A percentile compares a stretch with the other conserved stretches of the same genome.
These are phyloP conservation scores for Neurospora sp. DNA, from an alignment of 495 filamentous ascomycete genomes.

Conservation along the genomic window DNA sequence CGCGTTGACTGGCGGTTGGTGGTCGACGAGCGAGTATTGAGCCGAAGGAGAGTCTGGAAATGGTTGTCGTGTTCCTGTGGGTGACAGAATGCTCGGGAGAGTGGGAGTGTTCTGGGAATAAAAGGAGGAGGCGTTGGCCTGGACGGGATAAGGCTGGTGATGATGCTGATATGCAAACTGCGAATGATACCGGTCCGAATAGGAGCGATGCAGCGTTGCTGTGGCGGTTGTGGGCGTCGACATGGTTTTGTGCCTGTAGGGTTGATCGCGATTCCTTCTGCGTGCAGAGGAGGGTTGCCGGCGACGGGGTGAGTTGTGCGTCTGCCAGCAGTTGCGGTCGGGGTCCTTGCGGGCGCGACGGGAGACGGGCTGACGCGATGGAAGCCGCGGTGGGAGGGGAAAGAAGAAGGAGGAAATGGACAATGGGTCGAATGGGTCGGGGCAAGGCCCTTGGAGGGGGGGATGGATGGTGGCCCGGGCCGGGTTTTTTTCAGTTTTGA, in stretches of 20 bases:
- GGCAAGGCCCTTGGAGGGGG: neutral
- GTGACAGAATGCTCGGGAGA: neutral
- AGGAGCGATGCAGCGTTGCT: conserved; percentile 63
- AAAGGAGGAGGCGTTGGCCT: conserved; percentile 33
- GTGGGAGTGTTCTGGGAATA: neutral
- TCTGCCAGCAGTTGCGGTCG: neutral
- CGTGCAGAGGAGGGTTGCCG: neutral
- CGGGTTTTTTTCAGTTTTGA: neutral
- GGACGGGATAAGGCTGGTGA: conserved; percentile 14
- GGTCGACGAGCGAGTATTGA: conserved; percentile 20
- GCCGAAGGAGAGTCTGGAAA: conserved; percentile 40
- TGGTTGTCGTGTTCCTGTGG: conserved; percentile 8
- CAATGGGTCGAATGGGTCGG: neutral
- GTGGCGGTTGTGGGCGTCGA: conserved; percentile 78
- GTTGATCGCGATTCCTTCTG: neutral
- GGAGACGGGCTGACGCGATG: neutral
- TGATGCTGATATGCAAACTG: conserved; percentile 9
- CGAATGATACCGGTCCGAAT: conserved; percentile 59
- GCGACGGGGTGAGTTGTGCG: neutral
- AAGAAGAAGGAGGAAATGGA: neutral
- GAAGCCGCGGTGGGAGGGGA: neutral
- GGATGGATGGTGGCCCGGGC: neutral
- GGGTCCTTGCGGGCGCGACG: neutral
- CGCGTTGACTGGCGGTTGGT: conserved; percentile 27
- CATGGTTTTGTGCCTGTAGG: conserved; percentile 40